Base-by-base conservation (phyloP, 106 monocot genomes). In the Phalaenopsis aphrodite region DNA sequence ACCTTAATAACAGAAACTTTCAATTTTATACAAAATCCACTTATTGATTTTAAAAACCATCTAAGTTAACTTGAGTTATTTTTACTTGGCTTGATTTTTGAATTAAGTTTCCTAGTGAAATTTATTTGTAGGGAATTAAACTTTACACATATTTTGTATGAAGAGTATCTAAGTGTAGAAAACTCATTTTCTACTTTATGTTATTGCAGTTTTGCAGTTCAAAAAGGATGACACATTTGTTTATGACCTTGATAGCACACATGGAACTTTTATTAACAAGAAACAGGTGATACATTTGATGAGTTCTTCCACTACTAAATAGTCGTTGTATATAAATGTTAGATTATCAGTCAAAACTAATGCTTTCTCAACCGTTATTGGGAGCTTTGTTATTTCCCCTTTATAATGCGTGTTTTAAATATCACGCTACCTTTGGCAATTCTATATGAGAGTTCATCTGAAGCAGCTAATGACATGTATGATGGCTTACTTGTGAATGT, bases 171-270 rank as follows among this genome's bases (percentile, higher is more conserved):
- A 39, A 69, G 38, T 69, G 36, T 7, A 69, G 14, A 69, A 15
- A 14, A 8, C 69, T 69, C 12, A 69, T 69, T 69, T 69, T 38
- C 14, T 39, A 39, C 69, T 39, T 36, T 7, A 19, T 83, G 17
- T 55, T 52, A 52, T 84, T 11, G 14, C 84, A 98, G 98, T 94
- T 88, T 84, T 98, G 81, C 98, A 98, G 84, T 98, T 92, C 55
- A 94, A 84, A 78, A 84, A 88, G 81, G 84, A 81, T 75, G 81
- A 88, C 78, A 87, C 85, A 48, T 94, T 91, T 80, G 81, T 98
- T 72, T 98, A 92, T 89, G 98, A 98, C 85, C 85, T 98, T 83
- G 94, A 88, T 17, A 98, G 98, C 49, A 94, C 98, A 42, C 94
- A 98, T 85, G 98, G 98, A 8, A 92, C 98, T 56, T 92, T 79